A percentile compares a stretch with the other conserved stretches of the same genome.
phyloP scores from a whole-genome alignment of 2,329 filamentous ascomycete genomes.

The Coniochaeta pulveracea region DNA sequence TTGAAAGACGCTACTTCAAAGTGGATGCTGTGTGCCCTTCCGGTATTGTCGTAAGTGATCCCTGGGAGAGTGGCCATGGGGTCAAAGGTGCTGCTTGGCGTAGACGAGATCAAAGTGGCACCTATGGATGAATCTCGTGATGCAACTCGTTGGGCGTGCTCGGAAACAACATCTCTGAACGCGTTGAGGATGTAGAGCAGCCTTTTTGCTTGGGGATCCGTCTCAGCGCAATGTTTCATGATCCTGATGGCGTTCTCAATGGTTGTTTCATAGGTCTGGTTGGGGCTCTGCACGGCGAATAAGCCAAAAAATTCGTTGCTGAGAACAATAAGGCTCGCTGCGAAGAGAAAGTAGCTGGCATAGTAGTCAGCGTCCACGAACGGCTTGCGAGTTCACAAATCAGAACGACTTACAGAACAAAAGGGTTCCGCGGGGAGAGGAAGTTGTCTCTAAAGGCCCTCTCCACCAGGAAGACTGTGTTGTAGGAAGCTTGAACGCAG shows the following conservation, averaged over 20 bases:
- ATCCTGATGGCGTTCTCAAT: slow-evolving; percentile 33
- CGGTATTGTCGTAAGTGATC: background rate
- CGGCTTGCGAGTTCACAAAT: background rate
- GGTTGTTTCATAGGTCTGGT: slow-evolving; percentile 25
- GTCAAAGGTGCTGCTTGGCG: slow-evolving; percentile 10
- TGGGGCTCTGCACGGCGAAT: slow-evolving; percentile 28
- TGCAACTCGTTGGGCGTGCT: slow-evolving; percentile 10
- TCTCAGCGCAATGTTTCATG: slow-evolving; percentile 33
- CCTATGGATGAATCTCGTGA: slow-evolving; percentile 8
- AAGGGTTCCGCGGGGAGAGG: slow-evolving; percentile 40
- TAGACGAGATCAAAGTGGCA: slow-evolving; percentile 10
- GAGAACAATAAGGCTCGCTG: slow-evolving; percentile 40
- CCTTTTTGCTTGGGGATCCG: slow-evolving; percentile 36
- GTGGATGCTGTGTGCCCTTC: background rate
- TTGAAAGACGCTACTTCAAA: background rate
- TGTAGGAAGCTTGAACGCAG: slow-evolving; percentile 38
- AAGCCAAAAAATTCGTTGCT: slow-evolving; percentile 45
- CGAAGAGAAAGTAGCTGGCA: slow-evolving; percentile 43
- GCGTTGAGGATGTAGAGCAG: slow-evolving; percentile 36
- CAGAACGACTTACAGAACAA: slow-evolving; percentile 38
- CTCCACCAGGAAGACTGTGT: slow-evolving; percentile 35
- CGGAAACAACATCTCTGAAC: slow-evolving; percentile 30
- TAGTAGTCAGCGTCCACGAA: background rate
- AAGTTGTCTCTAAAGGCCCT: slow-evolving; percentile 29
- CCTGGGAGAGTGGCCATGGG: slow-evolving; percentile 3